Evolutionary conservation across 768 basidiomycete species (phyloP).

Genomic region (Agaricus sinodeliciosus): DNA sequence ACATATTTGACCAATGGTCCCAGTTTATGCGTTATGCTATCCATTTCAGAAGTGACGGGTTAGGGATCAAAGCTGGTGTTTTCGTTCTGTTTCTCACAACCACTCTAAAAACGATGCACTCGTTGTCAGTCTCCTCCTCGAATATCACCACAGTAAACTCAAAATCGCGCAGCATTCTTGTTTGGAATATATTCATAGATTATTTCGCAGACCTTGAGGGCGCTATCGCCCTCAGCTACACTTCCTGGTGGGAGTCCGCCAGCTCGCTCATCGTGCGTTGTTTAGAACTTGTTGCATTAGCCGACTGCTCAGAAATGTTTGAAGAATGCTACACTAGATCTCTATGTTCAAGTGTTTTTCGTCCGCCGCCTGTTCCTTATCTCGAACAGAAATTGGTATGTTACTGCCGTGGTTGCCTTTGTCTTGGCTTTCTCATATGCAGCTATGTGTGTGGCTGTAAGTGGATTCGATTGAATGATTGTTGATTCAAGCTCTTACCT

Average conservation of each 20-base stretch:
- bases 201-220: slow-evolving; percentile 23
- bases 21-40: slow-evolving; percentile 24
- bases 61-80: slow-evolving; percentile 17
- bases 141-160: background rate
- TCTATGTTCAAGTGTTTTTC: slow-evolving; percentile 29
- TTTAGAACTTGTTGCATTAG: background rate
- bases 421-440: slow-evolving; percentile 24
- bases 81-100: slow-evolving; percentile 20
- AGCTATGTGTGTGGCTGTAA: slow-evolving; percentile 22
- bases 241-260: slow-evolving; percentile 27
- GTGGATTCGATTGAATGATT: slow-evolving; percentile 1
- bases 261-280: slow-evolving; percentile 22
- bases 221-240: slow-evolving; percentile 24
- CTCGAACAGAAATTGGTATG: slow-evolving; percentile 17
- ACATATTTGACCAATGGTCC: background rate
- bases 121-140: slow-evolving; percentile 18
- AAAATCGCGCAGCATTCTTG: slow-evolving; percentile 17
- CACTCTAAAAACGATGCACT: slow-evolving; percentile 24
- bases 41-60: slow-evolving; percentile 19
- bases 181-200: slow-evolving; percentile 25
- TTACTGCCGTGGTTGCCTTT: slow-evolving; percentile 18
- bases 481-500: background rate
- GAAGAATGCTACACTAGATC: slow-evolving; percentile 24
- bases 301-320: background rate
- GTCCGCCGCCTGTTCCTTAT: slow-evolving; percentile 24